Conservation (phyloP, 108 stramenopile genomes). For the Discostella pseudostelligera region DNA sequence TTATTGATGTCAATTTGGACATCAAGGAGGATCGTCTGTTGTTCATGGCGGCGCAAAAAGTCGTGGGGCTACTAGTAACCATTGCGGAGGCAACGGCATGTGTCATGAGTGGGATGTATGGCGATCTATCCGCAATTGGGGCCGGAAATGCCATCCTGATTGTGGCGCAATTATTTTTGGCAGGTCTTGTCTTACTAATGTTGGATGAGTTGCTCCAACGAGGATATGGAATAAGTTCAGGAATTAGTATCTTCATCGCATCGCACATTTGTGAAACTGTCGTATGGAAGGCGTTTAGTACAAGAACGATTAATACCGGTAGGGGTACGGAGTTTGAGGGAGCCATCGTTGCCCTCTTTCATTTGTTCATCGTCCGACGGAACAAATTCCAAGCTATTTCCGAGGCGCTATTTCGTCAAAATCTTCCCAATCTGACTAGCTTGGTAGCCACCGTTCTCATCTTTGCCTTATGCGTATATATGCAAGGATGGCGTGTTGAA, state of each 20-base stretch:
- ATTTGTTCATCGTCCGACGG: conserved; percentile 89
- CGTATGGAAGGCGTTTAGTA: conserved; percentile 98
- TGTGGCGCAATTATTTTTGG: conserved; percentile 94
- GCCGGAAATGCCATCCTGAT: conserved; percentile 97
- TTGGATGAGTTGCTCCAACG: conserved; percentile 98
- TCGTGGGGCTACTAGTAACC: conserved; percentile 98
- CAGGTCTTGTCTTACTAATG: conserved; percentile 95
- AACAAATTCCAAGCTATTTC: conserved; percentile 93
- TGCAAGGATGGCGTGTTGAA: conserved; percentile 99
- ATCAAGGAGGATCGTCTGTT: conserved; percentile 97
- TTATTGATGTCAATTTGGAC: conserved; percentile 96
- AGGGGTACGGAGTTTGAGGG: conserved; percentile 99
- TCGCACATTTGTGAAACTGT: conserved; percentile 99
- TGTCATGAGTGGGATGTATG: conserved; percentile 98
- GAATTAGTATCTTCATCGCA: conserved; percentile 99
- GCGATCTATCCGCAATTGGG: conserved; percentile 93
- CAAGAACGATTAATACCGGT: conserved; percentile 99
- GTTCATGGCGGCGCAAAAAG: conserved; percentile 97
- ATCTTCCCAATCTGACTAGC: conserved; percentile 98
- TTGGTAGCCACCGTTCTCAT: conserved; percentile 94
- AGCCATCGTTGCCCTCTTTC: conserved; percentile 97
- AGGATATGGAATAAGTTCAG: conserved; percentile 98
- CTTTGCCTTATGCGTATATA: conserved; percentile 97
- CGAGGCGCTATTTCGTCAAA: conserved; percentile 96
- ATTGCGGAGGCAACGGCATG: conserved; percentile 96